Conservation (phyloP, 495 filamentous ascomycete genomes). For the Penicillium taxi region DNA sequence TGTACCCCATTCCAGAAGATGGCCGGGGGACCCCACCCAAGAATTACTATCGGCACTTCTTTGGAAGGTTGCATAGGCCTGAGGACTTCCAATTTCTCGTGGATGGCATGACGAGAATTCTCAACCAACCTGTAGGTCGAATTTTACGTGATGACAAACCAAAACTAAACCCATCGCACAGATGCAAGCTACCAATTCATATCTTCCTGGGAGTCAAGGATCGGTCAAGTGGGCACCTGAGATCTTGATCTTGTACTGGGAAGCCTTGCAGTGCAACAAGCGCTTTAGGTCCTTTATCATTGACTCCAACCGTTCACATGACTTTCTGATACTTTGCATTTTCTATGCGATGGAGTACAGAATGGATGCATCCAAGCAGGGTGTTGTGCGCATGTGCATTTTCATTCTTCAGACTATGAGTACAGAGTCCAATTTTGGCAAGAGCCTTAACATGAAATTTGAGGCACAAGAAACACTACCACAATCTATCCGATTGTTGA, state of each 20-base stretch:
- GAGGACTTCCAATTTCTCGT: slow-evolving; percentile 98
- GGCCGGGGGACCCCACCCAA: slow-evolving; percentile 55
- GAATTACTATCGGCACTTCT: slow-evolving; percentile 89
- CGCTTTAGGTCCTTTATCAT: slow-evolving; percentile 95
- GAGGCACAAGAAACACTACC: slow-evolving; percentile 86
- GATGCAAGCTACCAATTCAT: slow-evolving; percentile 79
- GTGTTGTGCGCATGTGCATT: slow-evolving; percentile 90
- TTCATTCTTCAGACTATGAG: slow-evolving; percentile 95
- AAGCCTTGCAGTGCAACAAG: slow-evolving; percentile 95
- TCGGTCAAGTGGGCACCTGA: slow-evolving; percentile 85
- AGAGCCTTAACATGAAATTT: slow-evolving; percentile 82
- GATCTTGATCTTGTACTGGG: slow-evolving; percentile 98
- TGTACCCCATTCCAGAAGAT: slow-evolving; percentile 87
- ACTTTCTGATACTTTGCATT: slow-evolving; percentile 83
- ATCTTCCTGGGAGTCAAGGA: slow-evolving; percentile 79
- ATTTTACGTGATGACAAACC: background rate
- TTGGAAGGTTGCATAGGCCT: slow-evolving; percentile 82
- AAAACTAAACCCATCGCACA: slow-evolving; percentile 18
- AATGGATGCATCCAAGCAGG: slow-evolving; percentile 77
- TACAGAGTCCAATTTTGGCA: slow-evolving; percentile 84
- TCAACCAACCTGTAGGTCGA: slow-evolving; percentile 69
- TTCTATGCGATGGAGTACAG: slow-evolving; percentile 91
- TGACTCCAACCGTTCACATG: slow-evolving; percentile 86
- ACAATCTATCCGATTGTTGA: slow-evolving; percentile 64
- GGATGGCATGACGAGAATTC: slow-evolving; percentile 87